Evolutionary conservation across 1,284 basidiomycete species (phyloP).

Genomic region (Abortiporus biennis): DNA sequence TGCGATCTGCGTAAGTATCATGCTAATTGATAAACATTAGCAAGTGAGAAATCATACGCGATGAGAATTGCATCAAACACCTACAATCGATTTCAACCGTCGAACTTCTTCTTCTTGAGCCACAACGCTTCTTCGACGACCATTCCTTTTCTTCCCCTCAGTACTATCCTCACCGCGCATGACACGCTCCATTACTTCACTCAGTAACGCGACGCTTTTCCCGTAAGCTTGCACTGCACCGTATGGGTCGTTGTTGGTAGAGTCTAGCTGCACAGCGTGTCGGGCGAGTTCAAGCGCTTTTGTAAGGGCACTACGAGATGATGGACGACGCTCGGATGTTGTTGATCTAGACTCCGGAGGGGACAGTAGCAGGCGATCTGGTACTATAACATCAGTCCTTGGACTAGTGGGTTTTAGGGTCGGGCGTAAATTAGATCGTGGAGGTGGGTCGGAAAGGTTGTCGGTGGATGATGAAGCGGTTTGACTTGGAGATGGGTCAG

Average conservation of each 20-base stretch:
- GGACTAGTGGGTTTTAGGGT: conserved; percentile 16
- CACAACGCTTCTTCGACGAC: conserved; percentile 68
- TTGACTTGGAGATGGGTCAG: conserved; percentile 23
- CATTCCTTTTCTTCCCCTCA: conserved; percentile 46
- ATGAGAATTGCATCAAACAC: conserved; percentile 26
- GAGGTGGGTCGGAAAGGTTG: conserved; percentile 51
- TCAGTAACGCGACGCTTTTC: conserved; percentile 73
- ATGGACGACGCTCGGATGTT: conserved; percentile 38
- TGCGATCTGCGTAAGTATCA: conserved; percentile 83
- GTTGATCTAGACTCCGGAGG: conserved; percentile 37
- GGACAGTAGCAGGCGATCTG: conserved; percentile 39
- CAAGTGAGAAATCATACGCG: conserved; percentile 7
- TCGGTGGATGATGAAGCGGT: conserved; percentile 33
- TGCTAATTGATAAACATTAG: conserved; percentile 41
- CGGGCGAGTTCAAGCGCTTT: conserved; percentile 76
- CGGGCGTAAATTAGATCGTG: conserved; percentile 32
- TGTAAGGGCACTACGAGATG: conserved; percentile 73
- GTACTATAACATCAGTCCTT: conserved; percentile 29
- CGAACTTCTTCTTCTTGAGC: conserved; percentile 82
- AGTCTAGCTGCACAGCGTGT: conserved; percentile 76
- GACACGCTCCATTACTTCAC: conserved; percentile 83
- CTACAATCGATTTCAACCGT: conserved; percentile 74
- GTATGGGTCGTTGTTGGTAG: conserved; percentile 76
- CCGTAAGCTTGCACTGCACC: conserved; percentile 78
- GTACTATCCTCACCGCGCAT: conserved; percentile 75